phyloP scores from a whole-genome alignment of 2,329 filamentous ascomycete species.

The Penicillium freii region DNA sequence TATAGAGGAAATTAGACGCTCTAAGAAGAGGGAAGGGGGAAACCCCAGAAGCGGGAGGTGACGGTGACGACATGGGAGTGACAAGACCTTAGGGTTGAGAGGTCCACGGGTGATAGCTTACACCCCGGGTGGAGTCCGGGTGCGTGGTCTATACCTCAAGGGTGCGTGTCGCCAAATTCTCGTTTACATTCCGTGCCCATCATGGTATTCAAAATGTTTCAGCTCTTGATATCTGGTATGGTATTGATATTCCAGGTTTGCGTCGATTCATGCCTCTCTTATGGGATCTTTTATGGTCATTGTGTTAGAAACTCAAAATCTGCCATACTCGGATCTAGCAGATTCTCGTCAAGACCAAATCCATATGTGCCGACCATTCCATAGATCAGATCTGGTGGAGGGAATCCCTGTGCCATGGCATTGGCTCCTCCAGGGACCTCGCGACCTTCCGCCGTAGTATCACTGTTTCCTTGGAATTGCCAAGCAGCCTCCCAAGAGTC shows the following conservation, averaged over 20 bases:
- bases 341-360: conserved; percentile 43
- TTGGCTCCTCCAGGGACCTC: conserved; percentile 43
- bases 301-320: conserved; percentile 42
- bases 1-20: conserved; percentile 19
- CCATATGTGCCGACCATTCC: conserved; percentile 47
- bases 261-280: background rate
- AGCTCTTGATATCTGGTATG: background rate
- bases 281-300: conserved; percentile 11
- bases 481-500: conserved; percentile 41
- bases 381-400: conserved; percentile 43
- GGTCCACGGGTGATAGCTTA: conserved; percentile 15
- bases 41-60: conserved; percentile 18
- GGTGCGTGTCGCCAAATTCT: conserved; percentile 16
- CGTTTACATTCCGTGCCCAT: conserved; percentile 16
- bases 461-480: conserved; percentile 21
- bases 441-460: conserved; percentile 18
- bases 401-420: conserved; percentile 43
- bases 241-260: background rate
- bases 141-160: conserved; percentile 12
- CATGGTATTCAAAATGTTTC: background rate
- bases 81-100: conserved; percentile 8
- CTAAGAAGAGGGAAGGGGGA: conserved; percentile 7
- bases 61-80: conserved; percentile 25
- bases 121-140: conserved; percentile 13
- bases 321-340: conserved; percentile 43